Evolutionary conservation across 495 filamentous ascomycete genomes (phyloP), one percentile per base, ranked within the genome.

Genomic region (Aspergillus mulundensis): DNA sequence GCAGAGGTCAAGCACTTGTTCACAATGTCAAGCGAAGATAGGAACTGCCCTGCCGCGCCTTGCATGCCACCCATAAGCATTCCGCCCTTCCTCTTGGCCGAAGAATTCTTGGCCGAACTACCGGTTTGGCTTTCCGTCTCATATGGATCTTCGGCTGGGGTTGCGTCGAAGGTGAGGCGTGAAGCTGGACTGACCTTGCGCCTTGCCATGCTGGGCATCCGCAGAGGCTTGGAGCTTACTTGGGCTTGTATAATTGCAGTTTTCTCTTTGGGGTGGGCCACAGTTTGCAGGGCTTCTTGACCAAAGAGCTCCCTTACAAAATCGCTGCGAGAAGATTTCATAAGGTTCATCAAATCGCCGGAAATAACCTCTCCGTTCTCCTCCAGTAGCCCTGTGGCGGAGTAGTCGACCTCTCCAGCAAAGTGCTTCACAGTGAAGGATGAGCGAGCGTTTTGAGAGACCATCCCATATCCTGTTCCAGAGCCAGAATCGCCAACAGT

Each of bases 301-400:
- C 90, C 91, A 60, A 98, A 97, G 2, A 98, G 81, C 44, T 92
- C 88, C 16, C 84, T 78, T 23, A 98, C 85, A 62, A 98, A 97
- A 54, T 88, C 81, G 69, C 87, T 96, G 63, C 85, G 89, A 53
- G 89, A 92, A 14, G 86, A 83, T 61, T 86, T 87, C 77, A 98
- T 89, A 56, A 98, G 77, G 70, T 96, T 97, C 87, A 98, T 90
- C 57, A 98, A 72, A 67, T 98, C 94, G 21, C 90, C 92, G 16
- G 92, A 95, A 59, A 98, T 91, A 45, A 96, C 84, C 67, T 98
- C 94, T 48, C 91, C 91, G 57, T 97, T 97, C 70, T 95, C 91
- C 69, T 98, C 94, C 8, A 96, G 75, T 28, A 98, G 74, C 15
- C 89, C 90, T 57, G 83, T 82, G 57, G 90, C 81, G 25, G 90